Percentiles rank a stretch among this genome's conserved stretches.
Evolutionary conservation across 2,329 filamentous ascomycete species (phyloP).

Genomic region (Aspergillus arachidicola): DNA sequence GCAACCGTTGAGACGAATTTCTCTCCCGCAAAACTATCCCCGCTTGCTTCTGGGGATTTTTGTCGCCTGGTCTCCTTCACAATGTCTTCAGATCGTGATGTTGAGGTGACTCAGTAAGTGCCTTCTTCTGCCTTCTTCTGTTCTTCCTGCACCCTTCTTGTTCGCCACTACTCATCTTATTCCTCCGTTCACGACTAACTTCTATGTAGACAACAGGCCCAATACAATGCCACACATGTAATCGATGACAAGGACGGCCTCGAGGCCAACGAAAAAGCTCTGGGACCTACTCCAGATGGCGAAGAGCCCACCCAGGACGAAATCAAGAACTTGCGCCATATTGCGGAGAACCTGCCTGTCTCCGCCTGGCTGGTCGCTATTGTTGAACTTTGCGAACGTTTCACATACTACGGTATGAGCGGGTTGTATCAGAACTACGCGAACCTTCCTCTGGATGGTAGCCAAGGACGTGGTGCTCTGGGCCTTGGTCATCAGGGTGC

Average conservation of each 20-base stretch:
- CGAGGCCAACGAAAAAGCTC: slow-evolving; percentile 35
- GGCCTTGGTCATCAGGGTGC: slow-evolving; percentile 49
- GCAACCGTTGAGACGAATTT: slow-evolving; percentile 15
- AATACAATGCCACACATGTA: slow-evolving; percentile 18
- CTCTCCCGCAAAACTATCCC: slow-evolving; percentile 7
- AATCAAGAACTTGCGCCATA: slow-evolving; percentile 52
- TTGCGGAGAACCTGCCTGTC: slow-evolving; percentile 58
- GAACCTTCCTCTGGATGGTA: slow-evolving; percentile 43
- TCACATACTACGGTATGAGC: slow-evolving; percentile 60
- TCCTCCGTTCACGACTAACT: slow-evolving; percentile 2
- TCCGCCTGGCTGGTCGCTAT: slow-evolving; percentile 61
- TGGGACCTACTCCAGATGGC: slow-evolving; percentile 46
- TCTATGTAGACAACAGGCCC: slow-evolving; percentile 21
- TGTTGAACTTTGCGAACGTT: slow-evolving; percentile 61
- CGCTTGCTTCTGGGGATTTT: slow-evolving; percentile 5
- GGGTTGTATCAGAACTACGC: slow-evolving; percentile 62
- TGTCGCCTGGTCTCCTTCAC: slow-evolving; percentile 15
- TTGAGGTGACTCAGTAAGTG: slow-evolving; percentile 32
- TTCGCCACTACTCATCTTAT: background rate
- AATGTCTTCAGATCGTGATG: slow-evolving; percentile 34
- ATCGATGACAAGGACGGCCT: slow-evolving; percentile 28
- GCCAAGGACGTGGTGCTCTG: slow-evolving; percentile 43
- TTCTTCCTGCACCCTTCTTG: background rate
- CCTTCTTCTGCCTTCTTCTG: background rate
- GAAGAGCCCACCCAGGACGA: slow-evolving; percentile 58